Base-by-base conservation (phyloP, 371 early-diverging fungal genomes). In the Rhizomucor pusillus region DNA sequence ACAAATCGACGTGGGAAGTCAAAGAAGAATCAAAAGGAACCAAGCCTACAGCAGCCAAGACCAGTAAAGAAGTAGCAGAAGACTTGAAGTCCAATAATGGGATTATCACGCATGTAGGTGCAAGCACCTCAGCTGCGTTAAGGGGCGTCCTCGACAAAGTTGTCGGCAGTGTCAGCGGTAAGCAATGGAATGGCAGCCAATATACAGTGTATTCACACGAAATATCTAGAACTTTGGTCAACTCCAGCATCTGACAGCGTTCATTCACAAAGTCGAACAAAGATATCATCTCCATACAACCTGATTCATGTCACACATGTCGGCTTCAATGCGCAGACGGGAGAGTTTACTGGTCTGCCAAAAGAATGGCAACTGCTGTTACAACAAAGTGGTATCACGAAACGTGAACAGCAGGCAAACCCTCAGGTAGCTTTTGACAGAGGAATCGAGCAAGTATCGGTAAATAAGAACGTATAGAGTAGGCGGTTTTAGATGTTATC, bases 261-360 rank as follows among this genome's bases (percentile, higher is more conserved):
- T 52, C 84, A 69, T 85, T 90, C 52, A 73, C 72, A 19, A 91
- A 92, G 14, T 95, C 94, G 92, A 81, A 87, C 34, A 97, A 96
- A 64, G 93, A 94, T 98, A 57, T 97, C 64, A 2, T 86, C 90
- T 11, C 98, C 98, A 11, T 98, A 92, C 71, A 96, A 98, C 63
- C 93, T 95, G 12, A 86, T 92, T 22, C 98, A 98, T 72, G 74
- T 97, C 54, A 95, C 95, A 3, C 98, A 95, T 67, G 94, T 93
- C 45, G 95, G 95, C 3, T 92, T 89, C 69, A 87, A 93, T 71
- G 73, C 87, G 24, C 82, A 91, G 43, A 91, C 95, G 22, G 93
- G 93, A 55, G 92, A 91, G 67, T 93, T 93, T 56, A 91, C 91
- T 36, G 98, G 98, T 9, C 69, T 98, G 53, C 97, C 98, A 20